A percentile compares a stretch with the other conserved stretches of the same genome.
These are phyloP conservation scores for Naganishia cerealis DNA, from an alignment of 1,284 basidiomycete genomes.

Conservation along the genomic window DNA sequence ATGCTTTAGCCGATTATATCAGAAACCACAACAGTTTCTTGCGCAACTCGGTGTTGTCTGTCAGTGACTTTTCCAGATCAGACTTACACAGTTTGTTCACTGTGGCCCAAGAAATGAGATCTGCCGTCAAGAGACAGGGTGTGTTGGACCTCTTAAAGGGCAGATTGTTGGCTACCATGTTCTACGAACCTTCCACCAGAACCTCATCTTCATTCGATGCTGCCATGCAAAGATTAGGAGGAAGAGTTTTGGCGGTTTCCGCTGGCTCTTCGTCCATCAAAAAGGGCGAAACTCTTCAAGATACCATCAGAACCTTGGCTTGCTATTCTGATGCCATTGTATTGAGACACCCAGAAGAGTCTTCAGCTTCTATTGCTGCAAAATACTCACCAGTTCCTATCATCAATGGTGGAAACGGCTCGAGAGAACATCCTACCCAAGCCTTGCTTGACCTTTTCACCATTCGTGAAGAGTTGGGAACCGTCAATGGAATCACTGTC, in stretches of 20 bases:
- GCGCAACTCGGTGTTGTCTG: slow-evolving; percentile 86
- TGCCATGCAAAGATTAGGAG: slow-evolving; percentile 97
- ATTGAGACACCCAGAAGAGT: slow-evolving; percentile 88
- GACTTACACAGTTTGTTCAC: slow-evolving; percentile 94
- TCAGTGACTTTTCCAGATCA: slow-evolving; percentile 86
- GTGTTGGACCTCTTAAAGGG: slow-evolving; percentile 86
- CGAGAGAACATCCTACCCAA: slow-evolving; percentile 97
- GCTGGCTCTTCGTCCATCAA: slow-evolving; percentile 81
- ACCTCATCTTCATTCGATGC: slow-evolving; percentile 97
- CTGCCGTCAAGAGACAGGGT: slow-evolving; percentile 89
- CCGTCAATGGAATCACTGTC: slow-evolving; percentile 92
- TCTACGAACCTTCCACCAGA: slow-evolving; percentile 97
- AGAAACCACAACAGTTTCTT: slow-evolving; percentile 48
- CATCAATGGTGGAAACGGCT: slow-evolving; percentile 94
- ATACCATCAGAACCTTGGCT: slow-evolving; percentile 90
- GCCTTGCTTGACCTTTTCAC: slow-evolving; percentile 93
- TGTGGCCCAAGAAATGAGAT: slow-evolving; percentile 92
- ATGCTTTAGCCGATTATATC: no score
- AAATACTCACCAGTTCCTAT: slow-evolving; percentile 94
- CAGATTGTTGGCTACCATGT: slow-evolving; percentile 88
- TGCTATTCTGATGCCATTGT: slow-evolving; percentile 96
- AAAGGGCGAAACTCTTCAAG: slow-evolving; percentile 91
- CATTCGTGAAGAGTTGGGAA: slow-evolving; percentile 96
- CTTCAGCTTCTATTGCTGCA: slow-evolving; percentile 84
- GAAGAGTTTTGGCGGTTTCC: slow-evolving; percentile 83